Conservation (phyloP, 768 basidiomycete genomes). For the Cystofilobasidium bisporidii region DNA sequence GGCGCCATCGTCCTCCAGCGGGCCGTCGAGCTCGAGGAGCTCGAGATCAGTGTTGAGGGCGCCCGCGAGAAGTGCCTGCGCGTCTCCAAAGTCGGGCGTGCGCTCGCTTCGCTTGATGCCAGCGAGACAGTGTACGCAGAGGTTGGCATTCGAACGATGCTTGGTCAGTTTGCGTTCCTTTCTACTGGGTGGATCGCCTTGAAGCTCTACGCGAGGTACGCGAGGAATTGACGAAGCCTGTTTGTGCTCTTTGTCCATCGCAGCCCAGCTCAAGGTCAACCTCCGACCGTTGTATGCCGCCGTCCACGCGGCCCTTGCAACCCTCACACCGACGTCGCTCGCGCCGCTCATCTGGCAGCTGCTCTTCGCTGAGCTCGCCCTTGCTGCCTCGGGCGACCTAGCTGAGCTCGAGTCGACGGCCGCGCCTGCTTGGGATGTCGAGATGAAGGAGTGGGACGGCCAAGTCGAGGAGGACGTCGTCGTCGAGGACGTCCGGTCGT, state of each 20-base stretch:
- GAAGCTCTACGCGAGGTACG: no score
- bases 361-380: constrained; percentile 56
- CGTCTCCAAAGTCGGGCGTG: constrained; percentile 57
- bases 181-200: no score
- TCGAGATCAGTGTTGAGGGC: constrained; percentile 64
- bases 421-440: constrained; percentile 27
- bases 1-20: constrained; percentile 31
- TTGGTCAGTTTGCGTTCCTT: constrained; percentile 46
- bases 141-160: constrained; percentile 41
- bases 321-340: constrained; percentile 42
- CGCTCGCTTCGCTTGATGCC: constrained; percentile 30
- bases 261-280: constrained; percentile 87
- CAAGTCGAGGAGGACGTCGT: background rate
- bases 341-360: constrained; percentile 63
- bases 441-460: background rate
- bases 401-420: constrained; percentile 27
- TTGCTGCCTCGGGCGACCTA: constrained; percentile 29
- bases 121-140: background rate
- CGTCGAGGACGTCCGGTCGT: constrained; percentile 36
- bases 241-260: background rate
- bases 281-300: constrained; percentile 73
- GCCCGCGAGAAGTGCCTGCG: constrained; percentile 73
- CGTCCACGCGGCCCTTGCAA: constrained; percentile 50
- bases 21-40: constrained; percentile 71
- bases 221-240: no score